Percentiles rank a stretch among this genome's conserved stretches.
Evolutionary conservation across 1,284 basidiomycete species (phyloP).

Genomic region (Pterula multifida): DNA sequence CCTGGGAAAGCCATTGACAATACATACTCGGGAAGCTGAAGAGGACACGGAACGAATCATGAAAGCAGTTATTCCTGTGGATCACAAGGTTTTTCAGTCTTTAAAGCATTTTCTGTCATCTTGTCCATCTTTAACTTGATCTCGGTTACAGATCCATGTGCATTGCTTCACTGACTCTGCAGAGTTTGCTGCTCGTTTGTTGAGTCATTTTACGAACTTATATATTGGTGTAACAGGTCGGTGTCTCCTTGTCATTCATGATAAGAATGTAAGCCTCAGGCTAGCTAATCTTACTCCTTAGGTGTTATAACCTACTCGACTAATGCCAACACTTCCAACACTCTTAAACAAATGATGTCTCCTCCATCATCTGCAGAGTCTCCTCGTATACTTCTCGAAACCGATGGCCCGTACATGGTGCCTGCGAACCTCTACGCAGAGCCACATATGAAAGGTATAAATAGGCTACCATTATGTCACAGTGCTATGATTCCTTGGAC

Average conservation of each 20-base stretch:
- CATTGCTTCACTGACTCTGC: conserved; percentile 77
- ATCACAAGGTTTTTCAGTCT: conserved; percentile 39
- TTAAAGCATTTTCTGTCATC: no score
- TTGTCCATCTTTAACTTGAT: background rate
- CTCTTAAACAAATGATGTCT: conserved; percentile 39
- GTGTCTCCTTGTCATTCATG: conserved; percentile 4
- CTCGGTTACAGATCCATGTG: conserved; percentile 46
- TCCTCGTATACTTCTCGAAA: conserved; percentile 60
- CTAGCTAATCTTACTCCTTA: conserved; percentile 13
- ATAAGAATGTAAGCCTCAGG: background rate
- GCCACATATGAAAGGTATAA: conserved; percentile 37
- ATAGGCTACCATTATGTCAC: conserved; percentile 56
- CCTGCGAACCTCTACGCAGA: conserved; percentile 59
- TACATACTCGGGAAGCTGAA: conserved; percentile 74
- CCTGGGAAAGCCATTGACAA: conserved; percentile 61
- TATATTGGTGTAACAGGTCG: conserved; percentile 66
- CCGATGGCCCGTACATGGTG: conserved; percentile 77
- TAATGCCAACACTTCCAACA: conserved; percentile 53
- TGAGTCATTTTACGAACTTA: conserved; percentile 67
- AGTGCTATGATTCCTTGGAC: conserved; percentile 78
- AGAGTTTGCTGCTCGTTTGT: conserved; percentile 53
- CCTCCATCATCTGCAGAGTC: conserved; percentile 7
- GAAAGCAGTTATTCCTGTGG: conserved; percentile 56
- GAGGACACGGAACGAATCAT: conserved; percentile 68
- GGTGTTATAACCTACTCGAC: conserved; percentile 70